A percentile compares a stretch with the other conserved stretches of the same genome.
phyloP scores from a whole-genome alignment of 768 basidiomycete genomes.

The Pleurotus tuoliensis region DNA sequence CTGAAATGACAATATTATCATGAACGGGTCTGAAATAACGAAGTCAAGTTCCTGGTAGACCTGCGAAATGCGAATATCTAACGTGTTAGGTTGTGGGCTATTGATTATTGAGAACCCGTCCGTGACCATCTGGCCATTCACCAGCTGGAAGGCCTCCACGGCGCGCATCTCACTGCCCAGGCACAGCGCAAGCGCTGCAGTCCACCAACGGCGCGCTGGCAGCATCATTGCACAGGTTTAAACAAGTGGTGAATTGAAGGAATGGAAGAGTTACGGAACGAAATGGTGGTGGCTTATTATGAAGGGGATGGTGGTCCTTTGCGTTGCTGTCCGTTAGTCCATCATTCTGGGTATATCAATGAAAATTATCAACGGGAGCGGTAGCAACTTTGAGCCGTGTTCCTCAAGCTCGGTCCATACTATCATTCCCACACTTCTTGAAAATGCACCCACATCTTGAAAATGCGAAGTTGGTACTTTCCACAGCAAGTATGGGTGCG shows the following conservation, averaged over 20 bases:
- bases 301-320: too few species aligned
- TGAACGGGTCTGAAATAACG: constrained; percentile 20
- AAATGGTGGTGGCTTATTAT: too few species aligned
- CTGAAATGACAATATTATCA: constrained; percentile 21
- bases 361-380: too few species aligned
- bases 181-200: neutral
- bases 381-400: too few species aligned
- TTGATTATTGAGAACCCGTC: constrained; percentile 34
- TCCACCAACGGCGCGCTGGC: neutral
- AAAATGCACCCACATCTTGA: too few species aligned
- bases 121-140: constrained; percentile 30
- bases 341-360: too few species aligned
- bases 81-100: constrained; percentile 25
- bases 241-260: neutral
- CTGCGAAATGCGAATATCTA: neutral
- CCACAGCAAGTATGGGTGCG: too few species aligned
- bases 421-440: too few species aligned
- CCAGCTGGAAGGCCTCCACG: constrained; percentile 17
- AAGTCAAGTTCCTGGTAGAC: neutral
- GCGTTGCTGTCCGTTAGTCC: too few species aligned
- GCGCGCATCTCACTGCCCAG: constrained; percentile 6
- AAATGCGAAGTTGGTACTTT: too few species aligned
- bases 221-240: too few species aligned
- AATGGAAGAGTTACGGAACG: neutral
- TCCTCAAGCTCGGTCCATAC: too few species aligned